Percentiles rank a stretch among this genome's conserved stretches.
These are phyloP conservation scores for Irpex lacteus DNA, from an alignment of 1,284 basidiomycete species.

Conservation along the genomic window DNA sequence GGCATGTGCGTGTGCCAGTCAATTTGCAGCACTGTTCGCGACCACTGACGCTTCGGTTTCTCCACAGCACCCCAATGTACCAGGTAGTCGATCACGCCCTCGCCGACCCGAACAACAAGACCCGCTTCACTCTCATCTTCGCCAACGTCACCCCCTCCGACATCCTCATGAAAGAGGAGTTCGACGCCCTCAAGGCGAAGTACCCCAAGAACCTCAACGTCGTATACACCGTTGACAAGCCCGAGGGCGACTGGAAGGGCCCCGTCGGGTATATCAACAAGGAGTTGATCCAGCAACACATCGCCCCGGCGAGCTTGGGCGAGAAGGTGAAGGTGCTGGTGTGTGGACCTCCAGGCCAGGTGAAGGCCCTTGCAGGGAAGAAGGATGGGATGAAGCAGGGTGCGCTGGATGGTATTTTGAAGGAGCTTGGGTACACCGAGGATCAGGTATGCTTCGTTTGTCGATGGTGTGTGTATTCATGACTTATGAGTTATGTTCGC, in stretches of 20 bases:
- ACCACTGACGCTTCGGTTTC: background rate
- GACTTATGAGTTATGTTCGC: background rate
- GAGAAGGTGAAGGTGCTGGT: constrained; percentile 89
- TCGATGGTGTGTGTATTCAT: background rate
- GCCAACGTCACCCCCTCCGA: constrained; percentile 90
- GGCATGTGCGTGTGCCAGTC: constrained; percentile 60
- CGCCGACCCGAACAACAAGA: constrained; percentile 77
- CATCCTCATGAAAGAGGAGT: constrained; percentile 83
- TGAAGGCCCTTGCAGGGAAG: constrained; percentile 75
- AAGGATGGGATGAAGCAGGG: constrained; percentile 85
- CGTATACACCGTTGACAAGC: constrained; percentile 86
- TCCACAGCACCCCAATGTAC: constrained; percentile 66
- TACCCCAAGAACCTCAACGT: constrained; percentile 76
- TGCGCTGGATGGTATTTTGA: constrained; percentile 76
- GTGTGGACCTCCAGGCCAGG: constrained; percentile 89
- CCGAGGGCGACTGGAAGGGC: constrained; percentile 49
- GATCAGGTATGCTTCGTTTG: constrained; percentile 60
- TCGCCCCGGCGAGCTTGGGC: constrained; percentile 64
- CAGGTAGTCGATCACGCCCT: constrained; percentile 78
- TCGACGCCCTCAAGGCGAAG: constrained; percentile 72
- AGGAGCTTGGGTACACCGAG: constrained; percentile 83
- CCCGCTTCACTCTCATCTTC: constrained; percentile 92
- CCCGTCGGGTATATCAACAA: constrained; percentile 69
- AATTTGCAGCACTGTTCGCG: background rate
- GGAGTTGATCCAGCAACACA: constrained; percentile 71